Conservation (phyloP, 352 stramenopile genomes). For the Pythium monospermum region DNA sequence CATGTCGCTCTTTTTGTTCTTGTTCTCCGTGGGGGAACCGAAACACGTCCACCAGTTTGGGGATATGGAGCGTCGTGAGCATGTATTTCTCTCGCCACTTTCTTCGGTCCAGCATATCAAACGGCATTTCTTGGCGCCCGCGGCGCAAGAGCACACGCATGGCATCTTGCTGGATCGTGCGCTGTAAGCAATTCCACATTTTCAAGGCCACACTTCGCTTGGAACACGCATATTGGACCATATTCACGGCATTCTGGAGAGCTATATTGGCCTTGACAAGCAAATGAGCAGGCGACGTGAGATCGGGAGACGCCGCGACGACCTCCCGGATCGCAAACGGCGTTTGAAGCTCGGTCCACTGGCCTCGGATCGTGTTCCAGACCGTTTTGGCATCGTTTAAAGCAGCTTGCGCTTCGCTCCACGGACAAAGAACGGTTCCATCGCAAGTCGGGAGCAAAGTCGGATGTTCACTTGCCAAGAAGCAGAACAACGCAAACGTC, state of each 20-base stretch:
- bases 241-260: constrained; percentile 68
- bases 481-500: constrained; percentile 53
- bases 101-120: constrained; percentile 46
- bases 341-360: constrained; percentile 57
- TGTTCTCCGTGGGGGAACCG: background rate
- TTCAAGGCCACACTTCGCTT: constrained; percentile 46
- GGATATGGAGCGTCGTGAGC: constrained; percentile 42
- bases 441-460: constrained; percentile 21
- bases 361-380: constrained; percentile 39
- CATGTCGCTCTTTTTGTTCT: too few relatives aligned
- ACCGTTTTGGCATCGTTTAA: constrained; percentile 37
- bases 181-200: constrained; percentile 48
- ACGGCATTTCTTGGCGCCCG: constrained; percentile 30
- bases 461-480: constrained; percentile 54
- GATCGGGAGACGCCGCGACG: constrained; percentile 31
- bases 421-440: constrained; percentile 26
- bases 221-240: constrained; percentile 64
- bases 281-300: constrained; percentile 35
- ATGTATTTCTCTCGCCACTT: constrained; percentile 56
- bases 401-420: constrained; percentile 46
- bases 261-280: constrained; percentile 51
- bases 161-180: constrained; percentile 52
- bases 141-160: constrained; percentile 37
- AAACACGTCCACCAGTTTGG: constrained; percentile 32
- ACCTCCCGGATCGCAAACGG: constrained; percentile 56